Evolutionary conservation across 2,329 filamentous ascomycete species (phyloP).

Genomic region (Ophiobolus disseminans): DNA sequence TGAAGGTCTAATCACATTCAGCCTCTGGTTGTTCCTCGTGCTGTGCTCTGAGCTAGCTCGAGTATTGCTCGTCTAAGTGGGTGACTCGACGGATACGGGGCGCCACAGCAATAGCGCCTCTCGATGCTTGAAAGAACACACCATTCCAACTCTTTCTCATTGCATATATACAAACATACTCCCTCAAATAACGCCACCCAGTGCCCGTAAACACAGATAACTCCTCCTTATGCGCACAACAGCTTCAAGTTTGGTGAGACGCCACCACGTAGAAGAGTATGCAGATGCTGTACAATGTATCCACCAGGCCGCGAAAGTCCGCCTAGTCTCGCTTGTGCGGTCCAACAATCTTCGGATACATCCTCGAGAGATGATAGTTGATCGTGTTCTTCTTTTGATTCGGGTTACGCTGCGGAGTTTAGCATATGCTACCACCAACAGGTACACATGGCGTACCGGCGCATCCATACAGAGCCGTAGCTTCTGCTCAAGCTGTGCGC

Average conservation of each 20-base stretch:
- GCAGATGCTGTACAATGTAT: constrained; percentile 35
- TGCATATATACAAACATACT: background rate
- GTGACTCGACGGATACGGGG: too few relatives aligned
- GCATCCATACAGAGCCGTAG: constrained; percentile 79
- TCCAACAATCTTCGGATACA: constrained; percentile 76
- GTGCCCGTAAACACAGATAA: constrained; percentile 6
- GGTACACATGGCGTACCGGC: constrained; percentile 60
- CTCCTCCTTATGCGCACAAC: constrained; percentile 25
- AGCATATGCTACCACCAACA: background rate
- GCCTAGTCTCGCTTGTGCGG: constrained; percentile 69
- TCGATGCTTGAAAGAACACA: too few relatives aligned
- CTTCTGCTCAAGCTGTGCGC: constrained; percentile 66
- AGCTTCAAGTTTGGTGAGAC: constrained; percentile 16
- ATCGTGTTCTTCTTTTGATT: constrained; percentile 75
- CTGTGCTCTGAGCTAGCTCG: too few relatives aligned
- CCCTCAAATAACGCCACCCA: constrained; percentile 3
- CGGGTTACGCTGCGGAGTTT: constrained; percentile 59
- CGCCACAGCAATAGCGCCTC: too few relatives aligned
- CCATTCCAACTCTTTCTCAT: background rate
- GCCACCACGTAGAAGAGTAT: constrained; percentile 23
- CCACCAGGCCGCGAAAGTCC: background rate
- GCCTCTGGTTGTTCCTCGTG: too few relatives aligned
- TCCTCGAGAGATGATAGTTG: constrained; percentile 87
- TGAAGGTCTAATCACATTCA: too few relatives aligned
- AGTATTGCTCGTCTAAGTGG: too few relatives aligned